Percentiles rank a stretch among this genome's conserved stretches.
Conservation (phyloP, 768 basidiomycete species). For the Boletus fagicola region DNA sequence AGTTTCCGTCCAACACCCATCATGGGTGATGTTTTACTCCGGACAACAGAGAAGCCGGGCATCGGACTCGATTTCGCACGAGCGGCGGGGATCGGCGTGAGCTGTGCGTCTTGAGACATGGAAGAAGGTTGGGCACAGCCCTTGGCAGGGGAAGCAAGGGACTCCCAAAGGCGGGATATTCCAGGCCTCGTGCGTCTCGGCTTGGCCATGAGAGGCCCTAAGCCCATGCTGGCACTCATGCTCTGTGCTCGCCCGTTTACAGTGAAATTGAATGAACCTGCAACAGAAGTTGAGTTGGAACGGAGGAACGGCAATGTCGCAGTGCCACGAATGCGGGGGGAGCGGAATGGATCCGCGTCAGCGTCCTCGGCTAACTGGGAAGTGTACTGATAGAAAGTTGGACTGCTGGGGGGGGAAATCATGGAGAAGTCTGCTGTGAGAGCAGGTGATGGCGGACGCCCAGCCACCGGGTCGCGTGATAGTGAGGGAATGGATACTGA, state of each 20-base stretch:
- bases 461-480: constrained; percentile 6
- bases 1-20: constrained; percentile 34
- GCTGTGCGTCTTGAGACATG: constrained; percentile 6
- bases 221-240: constrained; percentile 21
- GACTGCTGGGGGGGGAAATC: constrained; percentile 41
- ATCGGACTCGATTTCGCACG: constrained; percentile 29
- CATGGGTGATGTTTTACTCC: constrained; percentile 40
- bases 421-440: constrained; percentile 48
- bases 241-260: constrained; percentile 27
- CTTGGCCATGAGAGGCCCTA: constrained; percentile 23
- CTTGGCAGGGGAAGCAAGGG: constrained; percentile 32
- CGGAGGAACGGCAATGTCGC: constrained; percentile 34
- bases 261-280: constrained; percentile 22
- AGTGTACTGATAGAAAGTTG: constrained; percentile 33
- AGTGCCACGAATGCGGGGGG: constrained; percentile 20
- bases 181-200: constrained; percentile 30
- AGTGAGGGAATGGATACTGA: constrained; percentile 27
- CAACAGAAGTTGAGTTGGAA: constrained; percentile 22
- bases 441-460: constrained; percentile 44
- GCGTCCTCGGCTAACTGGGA: constrained; percentile 25
- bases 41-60: constrained; percentile 39
- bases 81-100: constrained; percentile 19
- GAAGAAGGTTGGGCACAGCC: constrained; percentile 9
- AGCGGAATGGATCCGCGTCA: constrained; percentile 24
- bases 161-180: constrained; percentile 36